Evolutionary conservation across 2,329 filamentous ascomycete species (phyloP).

Genomic region (Graphiopsis chlorocephala): DNA sequence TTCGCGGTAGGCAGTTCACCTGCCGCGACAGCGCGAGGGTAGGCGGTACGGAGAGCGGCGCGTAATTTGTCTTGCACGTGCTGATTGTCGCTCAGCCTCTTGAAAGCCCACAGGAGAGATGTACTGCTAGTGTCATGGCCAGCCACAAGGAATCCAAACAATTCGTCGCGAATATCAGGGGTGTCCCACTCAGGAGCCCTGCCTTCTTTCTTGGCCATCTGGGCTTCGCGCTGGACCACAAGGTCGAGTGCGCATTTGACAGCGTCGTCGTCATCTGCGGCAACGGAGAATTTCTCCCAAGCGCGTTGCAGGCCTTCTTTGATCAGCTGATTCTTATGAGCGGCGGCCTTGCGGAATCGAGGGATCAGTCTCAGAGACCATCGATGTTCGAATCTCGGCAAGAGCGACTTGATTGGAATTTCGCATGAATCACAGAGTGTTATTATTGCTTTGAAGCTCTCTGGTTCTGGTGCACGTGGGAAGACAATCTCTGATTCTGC

Average conservation of each 20-base stretch:
- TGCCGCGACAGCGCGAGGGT: constrained; percentile 23
- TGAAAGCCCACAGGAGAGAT: constrained; percentile 42
- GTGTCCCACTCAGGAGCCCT: constrained; percentile 26
- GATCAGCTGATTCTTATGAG: constrained; percentile 33
- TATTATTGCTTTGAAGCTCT: constrained; percentile 17
- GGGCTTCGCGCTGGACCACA: constrained; percentile 35
- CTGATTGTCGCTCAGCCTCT: constrained; percentile 38
- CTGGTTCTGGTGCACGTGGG: constrained; percentile 22
- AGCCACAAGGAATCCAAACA: constrained; percentile 39
- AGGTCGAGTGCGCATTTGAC: constrained; percentile 38
- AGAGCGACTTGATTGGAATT: constrained; percentile 22
- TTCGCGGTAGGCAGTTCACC: not conserved
- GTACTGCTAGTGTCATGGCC: constrained; percentile 48
- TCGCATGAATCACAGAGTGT: constrained; percentile 12
- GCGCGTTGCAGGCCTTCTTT: constrained; percentile 34
- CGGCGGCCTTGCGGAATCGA: constrained; percentile 14
- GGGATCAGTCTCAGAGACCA: constrained; percentile 21
- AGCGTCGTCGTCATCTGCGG: constrained; percentile 28
- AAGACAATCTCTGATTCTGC: constrained; percentile 19
- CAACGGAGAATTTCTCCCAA: constrained; percentile 25
- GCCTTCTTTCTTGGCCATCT: constrained; percentile 36
- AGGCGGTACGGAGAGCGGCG: constrained; percentile 28
- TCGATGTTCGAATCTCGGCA: constrained; percentile 27
- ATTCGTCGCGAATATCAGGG: constrained; percentile 27
- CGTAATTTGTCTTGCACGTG: constrained; percentile 39